Percentiles rank a stretch among this genome's conserved stretches.
Evolutionary conservation across 2,329 filamentous ascomycete genomes (phyloP).

Genomic region (Calonectria pteridis): DNA sequence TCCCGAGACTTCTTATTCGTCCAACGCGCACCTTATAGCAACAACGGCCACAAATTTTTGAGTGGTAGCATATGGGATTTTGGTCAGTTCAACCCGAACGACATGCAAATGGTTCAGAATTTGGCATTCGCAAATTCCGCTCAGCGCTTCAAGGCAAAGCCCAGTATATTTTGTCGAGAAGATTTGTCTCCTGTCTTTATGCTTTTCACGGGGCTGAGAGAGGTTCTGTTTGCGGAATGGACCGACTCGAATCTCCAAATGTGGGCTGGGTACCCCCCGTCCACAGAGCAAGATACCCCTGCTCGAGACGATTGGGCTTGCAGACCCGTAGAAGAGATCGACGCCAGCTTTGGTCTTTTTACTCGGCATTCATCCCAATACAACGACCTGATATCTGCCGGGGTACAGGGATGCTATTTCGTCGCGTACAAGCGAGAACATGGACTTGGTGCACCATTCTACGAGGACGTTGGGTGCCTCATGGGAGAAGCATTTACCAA

Average conservation of each 20-base stretch:
- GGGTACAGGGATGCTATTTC: background rate
- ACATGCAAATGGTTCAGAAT: background rate
- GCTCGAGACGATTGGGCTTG: background rate
- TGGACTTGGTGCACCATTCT: background rate
- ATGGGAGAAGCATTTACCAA: background rate
- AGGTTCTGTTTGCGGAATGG: background rate
- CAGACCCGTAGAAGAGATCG: background rate
- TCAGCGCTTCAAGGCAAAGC: background rate
- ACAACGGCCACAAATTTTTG: background rate
- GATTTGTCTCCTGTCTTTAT: background rate
- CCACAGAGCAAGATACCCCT: background rate
- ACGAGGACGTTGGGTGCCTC: background rate
- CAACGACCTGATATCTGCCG: background rate
- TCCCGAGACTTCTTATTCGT: background rate
- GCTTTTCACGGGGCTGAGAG: background rate
- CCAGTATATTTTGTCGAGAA: background rate
- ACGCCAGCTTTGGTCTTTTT: background rate
- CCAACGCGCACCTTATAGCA: rapidly evolving
- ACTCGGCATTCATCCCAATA: background rate
- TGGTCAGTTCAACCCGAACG: background rate
- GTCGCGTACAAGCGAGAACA: background rate
- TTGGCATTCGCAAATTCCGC: background rate
- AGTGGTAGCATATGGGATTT: background rate
- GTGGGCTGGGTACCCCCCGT: background rate
- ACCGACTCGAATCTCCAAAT: background rate